Percentiles rank a stretch among this genome's conserved stretches.
Conservation (phyloP, 148 eudicot species). For the Silene uniflora region DNA sequence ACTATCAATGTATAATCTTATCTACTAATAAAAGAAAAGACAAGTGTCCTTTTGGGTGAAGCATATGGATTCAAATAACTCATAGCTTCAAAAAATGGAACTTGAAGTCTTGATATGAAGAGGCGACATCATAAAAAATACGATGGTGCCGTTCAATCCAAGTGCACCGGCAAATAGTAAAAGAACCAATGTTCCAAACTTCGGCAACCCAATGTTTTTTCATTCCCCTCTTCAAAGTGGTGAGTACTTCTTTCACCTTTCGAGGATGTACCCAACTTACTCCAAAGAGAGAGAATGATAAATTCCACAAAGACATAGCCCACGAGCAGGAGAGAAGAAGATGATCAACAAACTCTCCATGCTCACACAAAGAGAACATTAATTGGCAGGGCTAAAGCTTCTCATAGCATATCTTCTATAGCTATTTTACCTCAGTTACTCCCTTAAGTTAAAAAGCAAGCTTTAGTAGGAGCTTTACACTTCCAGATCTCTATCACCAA, state of each 20-base stretch:
- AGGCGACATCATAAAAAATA: too few relatives aligned
- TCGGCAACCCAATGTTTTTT: neutral
- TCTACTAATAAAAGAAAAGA: neutral
- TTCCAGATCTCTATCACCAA: neutral
- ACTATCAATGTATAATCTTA: neutral
- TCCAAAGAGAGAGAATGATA: neutral
- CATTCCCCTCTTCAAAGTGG: neutral
- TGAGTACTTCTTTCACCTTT: neutral
- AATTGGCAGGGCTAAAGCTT: neutral
- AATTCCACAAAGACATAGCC: neutral
- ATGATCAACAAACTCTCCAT: neutral
- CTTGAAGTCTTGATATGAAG: neutral
- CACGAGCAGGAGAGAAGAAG: neutral
- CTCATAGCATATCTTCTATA: neutral
- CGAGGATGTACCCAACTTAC: neutral
- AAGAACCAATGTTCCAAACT: neutral
- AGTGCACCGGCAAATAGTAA: neutral
- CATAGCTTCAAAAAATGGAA: too few relatives aligned
- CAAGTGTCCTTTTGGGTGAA: neutral
- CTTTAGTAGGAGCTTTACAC: neutral
- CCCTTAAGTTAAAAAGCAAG: neutral
- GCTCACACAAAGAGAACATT: neutral
- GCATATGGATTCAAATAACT: neutral
- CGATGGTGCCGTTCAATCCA: too few relatives aligned
- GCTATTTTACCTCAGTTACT: neutral